These are phyloP conservation scores for Fusarium begoniae DNA, from an alignment of 2,329 filamentous ascomycete genomes.

Conservation along the genomic window DNA sequence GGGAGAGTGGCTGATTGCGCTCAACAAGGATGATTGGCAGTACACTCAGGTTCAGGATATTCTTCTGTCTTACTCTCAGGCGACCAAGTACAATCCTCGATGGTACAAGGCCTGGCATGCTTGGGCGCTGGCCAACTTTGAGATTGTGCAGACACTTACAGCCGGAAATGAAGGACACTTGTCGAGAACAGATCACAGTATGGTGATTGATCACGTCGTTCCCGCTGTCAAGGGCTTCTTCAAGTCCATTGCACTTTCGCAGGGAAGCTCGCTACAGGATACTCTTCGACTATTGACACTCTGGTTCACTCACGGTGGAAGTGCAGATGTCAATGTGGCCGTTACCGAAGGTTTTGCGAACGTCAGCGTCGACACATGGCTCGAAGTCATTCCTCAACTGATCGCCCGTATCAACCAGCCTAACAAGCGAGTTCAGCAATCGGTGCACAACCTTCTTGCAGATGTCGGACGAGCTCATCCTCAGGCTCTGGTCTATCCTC, in stretches of 20 bases:
- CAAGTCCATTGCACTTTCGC: slow-evolving; percentile 92
- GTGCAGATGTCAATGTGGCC: slow-evolving; percentile 84
- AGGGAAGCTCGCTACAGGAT: slow-evolving; percentile 93
- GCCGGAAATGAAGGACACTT: slow-evolving; percentile 68
- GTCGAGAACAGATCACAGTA: slow-evolving; percentile 63
- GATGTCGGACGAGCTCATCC: slow-evolving; percentile 95
- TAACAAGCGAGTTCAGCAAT: slow-evolving; percentile 85
- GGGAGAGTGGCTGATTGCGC: slow-evolving; percentile 91
- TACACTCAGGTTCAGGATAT: slow-evolving; percentile 88
- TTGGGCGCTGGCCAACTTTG: slow-evolving; percentile 98
- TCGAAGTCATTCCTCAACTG: slow-evolving; percentile 96
- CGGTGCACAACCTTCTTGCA: slow-evolving; percentile 89
- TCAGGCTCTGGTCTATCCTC: slow-evolving; percentile 93
- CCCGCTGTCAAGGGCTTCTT: slow-evolving; percentile 97
- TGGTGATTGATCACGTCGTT: slow-evolving; percentile 88
- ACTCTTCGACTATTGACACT: slow-evolving; percentile 90
- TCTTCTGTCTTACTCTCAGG: slow-evolving; percentile 87
- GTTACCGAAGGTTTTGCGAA: slow-evolving; percentile 91
- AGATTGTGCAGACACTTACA: slow-evolving; percentile 88
- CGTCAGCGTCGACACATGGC: slow-evolving; percentile 97
- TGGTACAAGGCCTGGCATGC: slow-evolving; percentile 99
- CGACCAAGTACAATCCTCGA: slow-evolving; percentile 90
- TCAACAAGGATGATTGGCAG: slow-evolving; percentile 90
- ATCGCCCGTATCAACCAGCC: slow-evolving; percentile 98
- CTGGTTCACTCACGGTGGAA: slow-evolving; percentile 95